phyloP scores from a whole-genome alignment of 2,329 filamentous ascomycete species.

The Trichoderma endophyticum region DNA sequence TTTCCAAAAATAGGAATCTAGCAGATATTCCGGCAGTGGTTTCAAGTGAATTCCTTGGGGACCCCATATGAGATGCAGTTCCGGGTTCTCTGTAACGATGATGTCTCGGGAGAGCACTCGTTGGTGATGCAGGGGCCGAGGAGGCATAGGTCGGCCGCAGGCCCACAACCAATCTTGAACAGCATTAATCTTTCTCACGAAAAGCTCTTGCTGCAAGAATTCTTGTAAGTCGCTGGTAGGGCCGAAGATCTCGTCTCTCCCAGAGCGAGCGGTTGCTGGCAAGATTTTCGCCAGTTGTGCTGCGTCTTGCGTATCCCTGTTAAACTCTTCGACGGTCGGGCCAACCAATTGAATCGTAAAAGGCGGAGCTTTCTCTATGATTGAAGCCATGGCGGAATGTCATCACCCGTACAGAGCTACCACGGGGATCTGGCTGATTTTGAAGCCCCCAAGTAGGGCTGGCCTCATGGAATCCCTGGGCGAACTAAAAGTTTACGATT shows the following conservation, averaged over 20 bases:
- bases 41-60: conserved; percentile 38
- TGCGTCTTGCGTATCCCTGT: neutral
- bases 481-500: neutral
- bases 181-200: conserved; percentile 30
- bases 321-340: neutral
- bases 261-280: conserved; percentile 31
- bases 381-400: neutral
- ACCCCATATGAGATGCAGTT: conserved; percentile 41
- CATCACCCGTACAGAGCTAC: neutral
- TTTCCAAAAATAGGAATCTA: conserved; percentile 37
- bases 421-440: neutral
- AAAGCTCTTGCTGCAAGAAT: conserved; percentile 31
- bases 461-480: neutral
- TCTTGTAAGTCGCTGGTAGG: conserved; percentile 20
- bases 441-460: neutral
- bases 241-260: conserved; percentile 29
- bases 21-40: conserved; percentile 40
- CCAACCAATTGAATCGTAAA: neutral
- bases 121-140: conserved; percentile 39
- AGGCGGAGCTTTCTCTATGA: neutral
- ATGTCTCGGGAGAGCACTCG: conserved; percentile 33
- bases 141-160: conserved; percentile 35
- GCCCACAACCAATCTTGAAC: conserved; percentile 32
- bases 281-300: conserved; percentile 23
- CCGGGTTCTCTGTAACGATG: conserved; percentile 36